Percentiles rank a stretch among this genome's conserved stretches.
These are phyloP conservation scores for Alloascoidea hylecoeti DNA, from an alignment of 805 yeast species.

Conservation along the genomic window DNA sequence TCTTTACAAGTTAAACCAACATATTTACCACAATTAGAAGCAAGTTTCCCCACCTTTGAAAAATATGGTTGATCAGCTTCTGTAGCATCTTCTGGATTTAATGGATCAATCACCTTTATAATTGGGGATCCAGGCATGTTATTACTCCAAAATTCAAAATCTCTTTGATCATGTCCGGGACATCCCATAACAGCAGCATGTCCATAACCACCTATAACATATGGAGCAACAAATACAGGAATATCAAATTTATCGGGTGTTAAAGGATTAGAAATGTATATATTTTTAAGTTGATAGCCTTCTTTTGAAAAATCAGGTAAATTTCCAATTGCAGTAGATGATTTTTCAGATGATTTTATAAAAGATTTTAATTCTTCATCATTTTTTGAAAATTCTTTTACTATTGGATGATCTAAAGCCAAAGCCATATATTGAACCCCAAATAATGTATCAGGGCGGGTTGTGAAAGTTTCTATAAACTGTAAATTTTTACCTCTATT, in stretches of 20 bases:
- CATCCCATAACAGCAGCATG: slow-evolving; percentile 97
- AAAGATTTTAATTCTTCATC: slow-evolving; percentile 32
- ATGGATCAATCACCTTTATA: slow-evolving; percentile 31
- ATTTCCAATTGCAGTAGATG: slow-evolving; percentile 14
- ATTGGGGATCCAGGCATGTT: slow-evolving; percentile 35
- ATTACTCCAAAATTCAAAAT: slow-evolving; percentile 62
- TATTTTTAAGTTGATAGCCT: slow-evolving; percentile 37
- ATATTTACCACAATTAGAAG: slow-evolving; percentile 30
- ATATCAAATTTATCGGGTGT: slow-evolving; percentile 21
- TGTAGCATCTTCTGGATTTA: slow-evolving; percentile 7
- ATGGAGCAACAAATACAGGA: slow-evolving; percentile 85
- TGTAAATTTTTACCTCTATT: slow-evolving; percentile 8
- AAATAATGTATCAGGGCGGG: slow-evolving; percentile 80
- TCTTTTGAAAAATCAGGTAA: slow-evolving; percentile 34
- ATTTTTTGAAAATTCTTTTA: slow-evolving; percentile 19
- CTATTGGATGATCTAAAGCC: slow-evolving; percentile 57
- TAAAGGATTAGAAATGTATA: slow-evolving; percentile 48
- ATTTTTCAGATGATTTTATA: slow-evolving; percentile 22
- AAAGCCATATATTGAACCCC: slow-evolving; percentile 77
- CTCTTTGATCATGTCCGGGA: slow-evolving; percentile 87
- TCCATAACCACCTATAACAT: slow-evolving; percentile 75
- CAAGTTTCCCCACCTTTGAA: slow-evolving; percentile 31
- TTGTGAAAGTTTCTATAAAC: slow-evolving; percentile 51
- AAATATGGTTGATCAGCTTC: slow-evolving; percentile 19
- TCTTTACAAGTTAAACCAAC: slow-evolving; percentile 32